These are phyloP conservation scores for Pyrrhoderma lamaoense DNA, from an alignment of 1,284 basidiomycete genomes.

Conservation along the genomic window DNA sequence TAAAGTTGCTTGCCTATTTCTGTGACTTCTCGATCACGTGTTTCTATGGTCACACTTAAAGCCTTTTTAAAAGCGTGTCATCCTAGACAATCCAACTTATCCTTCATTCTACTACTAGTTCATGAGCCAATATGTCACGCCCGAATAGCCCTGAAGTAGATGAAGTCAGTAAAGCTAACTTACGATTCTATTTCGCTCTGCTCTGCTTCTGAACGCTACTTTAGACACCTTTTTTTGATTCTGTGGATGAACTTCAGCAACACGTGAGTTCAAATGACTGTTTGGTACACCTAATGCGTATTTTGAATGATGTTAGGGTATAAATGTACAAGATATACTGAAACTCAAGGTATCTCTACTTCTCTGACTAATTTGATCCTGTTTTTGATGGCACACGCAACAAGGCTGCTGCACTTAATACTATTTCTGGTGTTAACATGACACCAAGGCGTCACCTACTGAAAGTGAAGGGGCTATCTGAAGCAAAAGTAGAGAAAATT, in stretches of 20 bases:
- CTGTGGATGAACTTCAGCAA: slow-evolving; percentile 82
- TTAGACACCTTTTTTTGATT: slow-evolving; percentile 62
- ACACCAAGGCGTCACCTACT: slow-evolving; percentile 80
- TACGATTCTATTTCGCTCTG: too few species aligned
- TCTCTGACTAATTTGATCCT: too few species aligned
- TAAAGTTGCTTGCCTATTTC: too few species aligned
- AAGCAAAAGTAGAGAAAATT: slow-evolving; percentile 93
- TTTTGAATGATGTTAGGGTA: slow-evolving; percentile 73
- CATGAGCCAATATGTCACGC: slow-evolving; percentile 25
- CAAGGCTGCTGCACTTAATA: slow-evolving; percentile 69
- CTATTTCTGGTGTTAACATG: slow-evolving; percentile 77
- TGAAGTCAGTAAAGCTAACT: slow-evolving; percentile 41
- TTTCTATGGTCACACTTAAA: too few species aligned
- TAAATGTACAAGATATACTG: slow-evolving; percentile 88
- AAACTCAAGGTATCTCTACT: slow-evolving; percentile 85
- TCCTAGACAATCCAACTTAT: too few species aligned
- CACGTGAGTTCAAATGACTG: slow-evolving; percentile 47
- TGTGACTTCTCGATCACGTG: too few species aligned
- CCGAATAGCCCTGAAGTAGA: slow-evolving; percentile 32
- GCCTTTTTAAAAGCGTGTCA: too few species aligned
- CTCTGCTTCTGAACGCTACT: too few species aligned
- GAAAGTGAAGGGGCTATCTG: slow-evolving; percentile 90
- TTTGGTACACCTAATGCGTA: slow-evolving; percentile 1
- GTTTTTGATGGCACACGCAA: slow-evolving; percentile 12
- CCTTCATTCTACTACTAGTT: too few species aligned